Conservation (phyloP, 2,329 filamentous ascomycete genomes). For the Cladosporium austrohemisphaericum region DNA sequence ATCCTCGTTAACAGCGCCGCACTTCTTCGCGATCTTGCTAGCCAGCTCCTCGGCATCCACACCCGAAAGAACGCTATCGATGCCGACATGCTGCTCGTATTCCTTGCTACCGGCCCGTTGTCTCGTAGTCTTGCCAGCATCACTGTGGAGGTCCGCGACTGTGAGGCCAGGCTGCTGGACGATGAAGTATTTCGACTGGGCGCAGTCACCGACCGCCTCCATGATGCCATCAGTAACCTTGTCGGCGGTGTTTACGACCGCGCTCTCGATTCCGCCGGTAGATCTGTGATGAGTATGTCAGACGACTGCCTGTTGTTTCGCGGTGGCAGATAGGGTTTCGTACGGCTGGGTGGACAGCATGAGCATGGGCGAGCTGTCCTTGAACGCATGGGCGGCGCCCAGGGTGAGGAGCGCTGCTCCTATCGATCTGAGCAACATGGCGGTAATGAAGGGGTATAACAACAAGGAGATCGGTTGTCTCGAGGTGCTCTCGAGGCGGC, state of each 20-base stretch:
- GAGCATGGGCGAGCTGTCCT: slow-evolving; percentile 84
- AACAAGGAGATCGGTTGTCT: background rate
- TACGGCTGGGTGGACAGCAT: slow-evolving; percentile 82
- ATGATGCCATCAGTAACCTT: slow-evolving; percentile 28
- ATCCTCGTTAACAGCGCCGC: slow-evolving; percentile 26
- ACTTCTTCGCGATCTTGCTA: slow-evolving; percentile 44
- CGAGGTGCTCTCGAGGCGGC: slow-evolving; percentile 4
- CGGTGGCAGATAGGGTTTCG: background rate
- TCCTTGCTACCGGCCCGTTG: background rate
- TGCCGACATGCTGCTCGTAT: slow-evolving; percentile 32
- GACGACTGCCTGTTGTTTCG: background rate
- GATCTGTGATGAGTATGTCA: background rate
- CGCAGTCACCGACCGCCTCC: slow-evolving; percentile 42
- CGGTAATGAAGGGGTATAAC: slow-evolving; percentile 10
- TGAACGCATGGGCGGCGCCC: slow-evolving; percentile 63
- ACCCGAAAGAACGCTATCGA: slow-evolving; percentile 52
- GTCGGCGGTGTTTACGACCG: slow-evolving; percentile 27
- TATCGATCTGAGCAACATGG: slow-evolving; percentile 24
- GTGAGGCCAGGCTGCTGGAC: slow-evolving; percentile 73
- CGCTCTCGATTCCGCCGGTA: slow-evolving; percentile 19
- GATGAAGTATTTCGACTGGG: slow-evolving; percentile 61
- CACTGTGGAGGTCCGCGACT: slow-evolving; percentile 58
- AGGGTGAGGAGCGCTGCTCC: slow-evolving; percentile 25
- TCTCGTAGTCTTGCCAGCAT: background rate
- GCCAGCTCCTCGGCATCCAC: slow-evolving; percentile 44